phyloP scores from a whole-genome alignment of 2,329 filamentous ascomycete genomes.

The Sclerotinia subarctica region DNA sequence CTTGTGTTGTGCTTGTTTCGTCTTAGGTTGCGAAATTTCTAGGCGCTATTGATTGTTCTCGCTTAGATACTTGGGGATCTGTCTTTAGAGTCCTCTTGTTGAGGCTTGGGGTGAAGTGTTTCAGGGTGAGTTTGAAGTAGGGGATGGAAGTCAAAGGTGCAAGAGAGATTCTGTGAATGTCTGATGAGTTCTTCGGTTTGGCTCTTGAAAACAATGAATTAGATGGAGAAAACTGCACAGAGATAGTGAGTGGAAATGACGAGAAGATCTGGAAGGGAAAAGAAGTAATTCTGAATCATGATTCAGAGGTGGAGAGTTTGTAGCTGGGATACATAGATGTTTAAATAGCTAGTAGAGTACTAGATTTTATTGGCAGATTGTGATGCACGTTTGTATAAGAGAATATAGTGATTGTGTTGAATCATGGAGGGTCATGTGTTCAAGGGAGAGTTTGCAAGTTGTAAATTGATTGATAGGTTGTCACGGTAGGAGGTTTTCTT shows the following conservation, averaged over 20 bases:
- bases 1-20: neutral
- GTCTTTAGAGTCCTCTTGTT: neutral
- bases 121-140: neutral
- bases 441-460: neutral
- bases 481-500: neutral
- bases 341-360: neutral
- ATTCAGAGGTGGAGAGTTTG: neutral
- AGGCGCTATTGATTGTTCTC: neutral
- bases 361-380: neutral
- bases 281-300: neutral
- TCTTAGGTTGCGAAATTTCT: neutral
- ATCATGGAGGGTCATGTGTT: neutral
- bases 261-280: neutral
- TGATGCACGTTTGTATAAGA: neutral
- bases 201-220: neutral
- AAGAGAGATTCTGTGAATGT: neutral
- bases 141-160: neutral
- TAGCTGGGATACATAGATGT: neutral
- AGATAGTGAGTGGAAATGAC: neutral
- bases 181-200: neutral
- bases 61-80: neutral
- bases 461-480: neutral
- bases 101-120: neutral
- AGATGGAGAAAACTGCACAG: neutral
- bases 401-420: neutral